Base-by-base conservation (phyloP, 2,329 filamentous ascomycete species). In the Sarocladiaceae sp. region DNA sequence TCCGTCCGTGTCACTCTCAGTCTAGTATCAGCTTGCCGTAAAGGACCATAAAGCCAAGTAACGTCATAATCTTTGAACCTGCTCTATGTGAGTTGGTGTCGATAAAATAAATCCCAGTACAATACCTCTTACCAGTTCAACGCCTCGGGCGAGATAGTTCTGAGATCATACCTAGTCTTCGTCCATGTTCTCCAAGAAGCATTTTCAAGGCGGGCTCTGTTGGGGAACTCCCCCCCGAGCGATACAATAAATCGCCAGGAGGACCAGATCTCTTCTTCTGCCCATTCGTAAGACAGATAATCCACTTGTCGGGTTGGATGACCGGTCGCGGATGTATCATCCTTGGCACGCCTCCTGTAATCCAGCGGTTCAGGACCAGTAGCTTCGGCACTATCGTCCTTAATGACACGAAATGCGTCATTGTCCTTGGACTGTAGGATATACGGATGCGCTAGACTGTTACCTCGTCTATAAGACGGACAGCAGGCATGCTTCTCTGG, bases 1-100 rank as follows among this genome's bases (percentile, higher is more conserved):
- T 68, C 66, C 3, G 64, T 66, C 12, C 21, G 27, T 27, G 40
- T 43, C 11, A 18, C 11, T 21, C 33, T 43, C 13, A 24, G 23
- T 43, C 67, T 63, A 5, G 68, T 57, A 1, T 83, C 84, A 7
- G 6, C 23, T 19, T 37, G 43, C 61, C 95, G 91, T 39, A 96
- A 66, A 11, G 93, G 93, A 0, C 93, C 93, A 58, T 97, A 98
- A 1, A 98, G 73, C 93, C 91, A 98, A 35, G 91, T 96, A 23
- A 96, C 89, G 63, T 98, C 91, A 61, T 86, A 93, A 56, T 97
- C 93, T 62, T 97, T 98, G 48, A 96, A 73, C 90, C 89, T 95
- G 56, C 35, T 26, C 31, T 18, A 11, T 34, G 39, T 42, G 9
- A 31, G 39, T 24, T n/a, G n/a, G n/a, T n/a, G n/a, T n/a, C n/a